Evolutionary conservation across 2,329 filamentous ascomycete genomes (phyloP).

Genomic region (Stromatinia cepivora): DNA sequence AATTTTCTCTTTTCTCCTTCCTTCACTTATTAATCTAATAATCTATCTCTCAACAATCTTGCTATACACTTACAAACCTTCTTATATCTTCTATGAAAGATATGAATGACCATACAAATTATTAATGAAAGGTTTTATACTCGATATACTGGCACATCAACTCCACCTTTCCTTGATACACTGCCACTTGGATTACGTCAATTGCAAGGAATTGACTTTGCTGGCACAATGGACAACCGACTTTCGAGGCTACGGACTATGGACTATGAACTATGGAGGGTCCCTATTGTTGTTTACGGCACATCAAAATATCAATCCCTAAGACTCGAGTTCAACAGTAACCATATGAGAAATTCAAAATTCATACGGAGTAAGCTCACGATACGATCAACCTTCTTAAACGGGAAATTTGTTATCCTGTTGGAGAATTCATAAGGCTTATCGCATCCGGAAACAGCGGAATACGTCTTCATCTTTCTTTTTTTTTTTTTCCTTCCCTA

Average conservation of each 20-base stretch:
- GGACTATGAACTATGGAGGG: neutral
- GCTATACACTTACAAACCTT: neutral
- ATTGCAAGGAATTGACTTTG: slow-evolving; percentile 11
- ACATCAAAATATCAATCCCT: neutral
- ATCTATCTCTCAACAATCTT: neutral
- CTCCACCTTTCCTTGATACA: slow-evolving; percentile 2
- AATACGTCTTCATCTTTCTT: slow-evolving; percentile 12
- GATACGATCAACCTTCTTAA: neutral
- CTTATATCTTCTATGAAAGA: neutral
- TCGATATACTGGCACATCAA: neutral
- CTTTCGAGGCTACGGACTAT: neutral
- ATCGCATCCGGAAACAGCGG: slow-evolving; percentile 19
- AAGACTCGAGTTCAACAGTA: neutral
- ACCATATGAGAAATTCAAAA: neutral
- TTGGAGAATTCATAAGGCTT: slow-evolving; percentile 16
- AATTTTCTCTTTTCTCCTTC: neutral
- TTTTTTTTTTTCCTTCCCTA: neutral
- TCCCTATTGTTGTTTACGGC: neutral
- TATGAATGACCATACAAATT: neutral
- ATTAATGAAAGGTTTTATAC: neutral
- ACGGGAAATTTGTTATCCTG: neutral
- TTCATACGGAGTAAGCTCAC: neutral
- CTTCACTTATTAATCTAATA: neutral
- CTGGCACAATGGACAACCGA: slow-evolving; percentile 18
- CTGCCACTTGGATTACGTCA: slow-evolving; percentile 19